These are phyloP conservation scores for Gymnopilus junonius DNA, from an alignment of 768 basidiomycete genomes.

Conservation along the genomic window DNA sequence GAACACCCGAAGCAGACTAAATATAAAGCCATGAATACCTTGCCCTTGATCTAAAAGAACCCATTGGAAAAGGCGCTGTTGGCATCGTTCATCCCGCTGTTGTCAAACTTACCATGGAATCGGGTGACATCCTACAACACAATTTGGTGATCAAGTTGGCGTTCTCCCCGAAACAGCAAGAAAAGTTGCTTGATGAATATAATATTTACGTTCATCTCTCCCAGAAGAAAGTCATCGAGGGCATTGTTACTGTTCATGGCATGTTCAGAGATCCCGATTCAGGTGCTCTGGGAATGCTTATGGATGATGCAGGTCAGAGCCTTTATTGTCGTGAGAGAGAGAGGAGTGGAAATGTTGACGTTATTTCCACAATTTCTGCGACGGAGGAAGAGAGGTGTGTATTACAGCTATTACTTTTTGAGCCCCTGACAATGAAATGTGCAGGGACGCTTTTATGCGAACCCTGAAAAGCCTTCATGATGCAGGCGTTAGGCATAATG, in stretches of 20 bases:
- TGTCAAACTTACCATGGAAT: neutral
- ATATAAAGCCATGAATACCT: neutral
- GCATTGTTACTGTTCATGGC: slow-evolving; percentile 17
- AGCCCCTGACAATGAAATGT: neutral
- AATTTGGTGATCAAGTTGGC: slow-evolving; percentile 18
- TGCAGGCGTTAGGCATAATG: slow-evolving; percentile 28
- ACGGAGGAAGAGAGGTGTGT: neutral
- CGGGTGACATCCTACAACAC: neutral
- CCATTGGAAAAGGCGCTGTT: slow-evolving; percentile 7
- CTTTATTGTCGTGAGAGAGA: neutral
- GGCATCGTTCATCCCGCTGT: slow-evolving; percentile 15
- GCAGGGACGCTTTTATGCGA: slow-evolving; percentile 17
- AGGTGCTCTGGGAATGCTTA: neutral
- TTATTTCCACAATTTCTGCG: neutral
- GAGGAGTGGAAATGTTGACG: neutral
- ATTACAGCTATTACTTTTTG: neutral
- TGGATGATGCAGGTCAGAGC: neutral
- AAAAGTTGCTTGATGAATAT: slow-evolving; percentile 19
- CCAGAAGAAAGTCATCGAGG: slow-evolving; percentile 5
- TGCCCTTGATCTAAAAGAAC: slow-evolving; percentile 4
- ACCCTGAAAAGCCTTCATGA: slow-evolving; percentile 25
- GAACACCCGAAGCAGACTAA: neutral
- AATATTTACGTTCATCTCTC: slow-evolving; percentile 18
- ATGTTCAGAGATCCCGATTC: slow-evolving; percentile 4
- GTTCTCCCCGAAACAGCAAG: slow-evolving; percentile 1